Evolutionary conservation across 2,329 filamentous ascomycete species (phyloP), one percentile per base, ranked within the genome.

Genomic region (Cercospora citrullina): DNA sequence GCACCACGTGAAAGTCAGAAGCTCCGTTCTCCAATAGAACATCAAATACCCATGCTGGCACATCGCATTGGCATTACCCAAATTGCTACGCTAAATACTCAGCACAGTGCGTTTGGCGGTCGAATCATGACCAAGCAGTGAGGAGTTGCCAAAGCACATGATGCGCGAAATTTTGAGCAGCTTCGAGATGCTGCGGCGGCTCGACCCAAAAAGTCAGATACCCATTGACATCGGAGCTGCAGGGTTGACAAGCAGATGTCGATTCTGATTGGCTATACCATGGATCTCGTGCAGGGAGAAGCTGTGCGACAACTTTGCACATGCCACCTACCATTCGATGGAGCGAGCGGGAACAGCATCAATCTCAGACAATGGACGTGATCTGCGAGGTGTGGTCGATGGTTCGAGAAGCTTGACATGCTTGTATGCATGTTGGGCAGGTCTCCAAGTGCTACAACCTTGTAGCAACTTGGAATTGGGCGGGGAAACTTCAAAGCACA

Each of bases 91-190:
- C 55, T 23, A n/a, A 33, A 10, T 10, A 36, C 30, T 36, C 55
- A 33, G 55, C 55, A 59, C 18, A 21, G 55, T 36, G 55, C 55
- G 9, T 23, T 30, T 59, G 28, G 31, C 31, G 55, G 18, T 31
- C 55, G 21, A 5, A 23, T 18, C n/a, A 59, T 59, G 28, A 31
- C 30, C 55, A 36, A 59, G 28, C 55, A 59, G 55, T 36, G 55
- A 59, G 55, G 55, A 59, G 55, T 59, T 36, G 55, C 55, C 18
- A n/a, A 36, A 33, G 55, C 55, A 58, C 55, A 59, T 36, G 55
- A 59, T 36, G 28, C 55, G 55, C 55, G 21, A 36, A 9, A 36
- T 59, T 36, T 36, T 23, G 14, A 59, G 30, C 55, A 59, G 18
- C 30, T 59, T 14, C 55, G 7, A 59, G 28, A 36, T 59, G 55